Conservation (phyloP, 75 land plant species). For the Adiantum capillusveneris region DNA sequence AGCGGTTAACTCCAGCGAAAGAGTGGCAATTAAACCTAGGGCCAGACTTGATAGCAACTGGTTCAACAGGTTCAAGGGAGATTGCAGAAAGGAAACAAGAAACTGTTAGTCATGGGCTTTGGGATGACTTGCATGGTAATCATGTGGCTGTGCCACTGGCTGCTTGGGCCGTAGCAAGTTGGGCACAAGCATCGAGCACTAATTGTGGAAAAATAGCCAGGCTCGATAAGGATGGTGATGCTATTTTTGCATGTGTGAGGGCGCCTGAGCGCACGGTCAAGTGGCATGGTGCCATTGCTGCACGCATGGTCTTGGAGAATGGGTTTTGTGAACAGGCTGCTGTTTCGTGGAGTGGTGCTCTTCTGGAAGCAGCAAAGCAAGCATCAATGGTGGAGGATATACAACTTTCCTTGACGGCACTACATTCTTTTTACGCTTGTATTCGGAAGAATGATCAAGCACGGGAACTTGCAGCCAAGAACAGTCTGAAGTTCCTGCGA, state of each 20-base stretch:
- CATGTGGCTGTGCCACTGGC: conserved; percentile 98
- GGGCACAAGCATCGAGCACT: conserved; percentile 77
- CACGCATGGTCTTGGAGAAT: conserved; percentile 59
- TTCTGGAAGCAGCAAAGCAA: conserved; percentile 61
- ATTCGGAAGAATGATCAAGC: conserved; percentile 51
- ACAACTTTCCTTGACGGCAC: conserved; percentile 51
- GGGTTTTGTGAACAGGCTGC: conserved; percentile 48
- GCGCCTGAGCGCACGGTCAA: conserved; percentile 96
- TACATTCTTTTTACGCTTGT: conserved; percentile 68
- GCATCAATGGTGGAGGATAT: conserved; percentile 62
- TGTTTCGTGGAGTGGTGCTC: conserved; percentile 73
- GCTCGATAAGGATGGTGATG: conserved; percentile 82
- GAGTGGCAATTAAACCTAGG: neutral
- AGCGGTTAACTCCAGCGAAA: neutral
- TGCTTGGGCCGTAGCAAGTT: conserved; percentile 96
- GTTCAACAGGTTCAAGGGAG: neutral
- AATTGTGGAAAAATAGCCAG: conserved; percentile 73
- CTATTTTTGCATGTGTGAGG: conserved; percentile 65
- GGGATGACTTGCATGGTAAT: conserved; percentile 93
- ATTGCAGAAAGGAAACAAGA: neutral
- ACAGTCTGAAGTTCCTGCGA: conserved; percentile 67
- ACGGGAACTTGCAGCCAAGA: conserved; percentile 40
- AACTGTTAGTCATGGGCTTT: conserved; percentile 54
- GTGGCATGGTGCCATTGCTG: conserved; percentile 92
- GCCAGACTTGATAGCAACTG: neutral